Evolutionary conservation across 2,329 filamentous ascomycete genomes (phyloP), one percentile per base, ranked within the genome.

Genomic region (Exophiala sp.): DNA sequence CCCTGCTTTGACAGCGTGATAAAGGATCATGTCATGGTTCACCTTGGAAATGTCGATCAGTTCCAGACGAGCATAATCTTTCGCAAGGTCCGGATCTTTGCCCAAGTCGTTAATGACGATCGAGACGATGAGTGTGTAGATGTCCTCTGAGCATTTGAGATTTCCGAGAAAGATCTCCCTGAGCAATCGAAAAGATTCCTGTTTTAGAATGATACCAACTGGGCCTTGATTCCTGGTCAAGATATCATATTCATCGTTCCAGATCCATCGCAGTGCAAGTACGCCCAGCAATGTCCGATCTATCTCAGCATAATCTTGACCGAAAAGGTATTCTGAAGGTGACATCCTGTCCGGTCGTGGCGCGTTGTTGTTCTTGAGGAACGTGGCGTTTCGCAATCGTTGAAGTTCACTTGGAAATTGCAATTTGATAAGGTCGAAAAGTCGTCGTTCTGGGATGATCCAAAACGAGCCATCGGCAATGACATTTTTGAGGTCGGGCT

Each of bases 231-330:
- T 60, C 14, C 54, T 42, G 1, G 65, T 65, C 43, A 73, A 69
- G 5, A 44, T 49, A 10, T 65, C 60, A 49, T 72, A 72, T n/a
- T 71, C 56, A 9, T 61, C 59, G 1, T 64, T 65, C 14, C 65
- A 59, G 3, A 72, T 55, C 71, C 70, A 73, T 47, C 69, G 69
- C 36, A 72, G 52, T 2, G 67, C 61, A n/a, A 71, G 54, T 9
- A 72, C 57, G n/a, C 68, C 66, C 35, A 70, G 65, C 3, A 73
- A 62, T 0, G 71, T 73, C 16, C 71, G 69, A 44, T 73, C 71
- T 33, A 73, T 64, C 60, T 74, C 71, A 32, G 65, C 58, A 45
- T 65, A 71, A 11, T 71, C 62, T 9, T 62, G 20, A 2, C 47
- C 57, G 41, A 62, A 71, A 5, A 72, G 48, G 2, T 62, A 50